Conservation (phyloP, 2,329 filamentous ascomycete genomes). For the Colletotrichum sp. region DNA sequence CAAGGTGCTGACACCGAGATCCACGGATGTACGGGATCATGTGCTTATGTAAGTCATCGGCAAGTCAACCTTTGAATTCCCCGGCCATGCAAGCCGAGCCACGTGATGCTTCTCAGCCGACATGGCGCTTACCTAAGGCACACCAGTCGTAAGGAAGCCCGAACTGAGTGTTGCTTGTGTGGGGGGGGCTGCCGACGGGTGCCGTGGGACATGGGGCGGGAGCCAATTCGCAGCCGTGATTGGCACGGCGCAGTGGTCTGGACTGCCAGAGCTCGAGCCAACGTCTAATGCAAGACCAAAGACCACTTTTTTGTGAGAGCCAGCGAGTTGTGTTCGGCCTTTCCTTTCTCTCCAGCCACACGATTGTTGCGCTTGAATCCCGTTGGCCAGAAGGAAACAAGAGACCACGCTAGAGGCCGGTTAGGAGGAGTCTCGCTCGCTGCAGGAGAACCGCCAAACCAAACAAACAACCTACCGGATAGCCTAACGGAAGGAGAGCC, state of each 20-base stretch:
- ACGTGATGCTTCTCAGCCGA: slow-evolving; percentile 6
- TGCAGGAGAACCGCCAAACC: background rate
- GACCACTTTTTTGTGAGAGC: background rate
- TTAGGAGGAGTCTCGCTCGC: background rate
- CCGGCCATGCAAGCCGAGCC: background rate
- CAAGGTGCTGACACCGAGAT: background rate
- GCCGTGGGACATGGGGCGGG: background rate
- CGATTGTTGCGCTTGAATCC: background rate
- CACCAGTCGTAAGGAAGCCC: background rate
- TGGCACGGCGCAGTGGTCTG: background rate
- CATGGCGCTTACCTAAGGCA: background rate
- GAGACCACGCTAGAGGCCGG: background rate
- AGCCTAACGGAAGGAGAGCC: slow-evolving; percentile 5
- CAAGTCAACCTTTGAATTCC: background rate
- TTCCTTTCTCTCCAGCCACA: slow-evolving; percentile 11
- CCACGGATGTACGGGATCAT: background rate
- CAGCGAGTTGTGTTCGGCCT: background rate
- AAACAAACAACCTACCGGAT: background rate
- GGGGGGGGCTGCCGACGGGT: background rate
- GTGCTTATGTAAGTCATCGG: background rate
- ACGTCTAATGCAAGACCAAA: slow-evolving; percentile 20
- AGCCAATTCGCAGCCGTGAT: slow-evolving; percentile 10
- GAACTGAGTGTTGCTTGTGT: background rate
- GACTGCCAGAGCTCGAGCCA: slow-evolving; percentile 11
- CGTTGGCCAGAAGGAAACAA: background rate